These are phyloP conservation scores for Camelina laxa DNA, from an alignment of 345 rosid species.

Conservation along the genomic window DNA sequence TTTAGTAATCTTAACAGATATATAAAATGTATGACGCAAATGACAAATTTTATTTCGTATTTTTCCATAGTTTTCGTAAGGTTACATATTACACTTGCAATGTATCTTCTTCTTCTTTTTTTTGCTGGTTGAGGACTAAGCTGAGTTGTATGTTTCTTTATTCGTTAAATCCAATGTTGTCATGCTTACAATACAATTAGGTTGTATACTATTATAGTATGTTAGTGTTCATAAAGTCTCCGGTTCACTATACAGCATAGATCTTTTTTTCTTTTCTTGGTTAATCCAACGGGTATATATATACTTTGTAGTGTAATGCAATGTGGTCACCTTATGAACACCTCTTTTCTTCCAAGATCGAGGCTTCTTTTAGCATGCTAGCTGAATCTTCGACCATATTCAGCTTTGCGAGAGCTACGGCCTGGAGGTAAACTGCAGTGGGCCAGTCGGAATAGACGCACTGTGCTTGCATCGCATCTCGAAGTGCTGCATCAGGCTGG, in stretches of 20 bases:
- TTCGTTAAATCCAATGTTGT: background rate
- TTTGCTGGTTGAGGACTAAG: background rate
- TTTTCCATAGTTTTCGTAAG: too few relatives aligned
- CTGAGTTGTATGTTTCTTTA: background rate
- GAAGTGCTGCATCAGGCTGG: constrained; percentile 83
- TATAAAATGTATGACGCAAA: too few relatives aligned
- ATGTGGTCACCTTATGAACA: constrained; percentile 36
- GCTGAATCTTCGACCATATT: constrained; percentile 89
- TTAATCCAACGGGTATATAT: background rate
- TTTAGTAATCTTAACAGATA: too few relatives aligned
- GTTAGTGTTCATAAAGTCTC: background rate
- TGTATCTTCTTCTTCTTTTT: too few relatives aligned
- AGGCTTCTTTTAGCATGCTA: constrained; percentile 81
- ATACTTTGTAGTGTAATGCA: background rate
- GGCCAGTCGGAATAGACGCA: constrained; percentile 90
- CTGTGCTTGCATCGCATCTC: constrained; percentile 97
- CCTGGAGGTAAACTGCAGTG: constrained; percentile 87
- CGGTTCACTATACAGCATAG: background rate
- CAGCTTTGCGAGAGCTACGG: constrained; percentile 81
- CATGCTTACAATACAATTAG: background rate
- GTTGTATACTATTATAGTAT: background rate
- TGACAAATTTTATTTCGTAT: too few relatives aligned
- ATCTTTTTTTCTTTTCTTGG: background rate
- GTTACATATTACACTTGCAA: too few relatives aligned
- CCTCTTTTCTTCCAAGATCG: constrained; percentile 69